Percentiles rank a stretch among this genome's conserved stretches.
Evolutionary conservation across 345 rosid genomes (phyloP).

Genomic region (Lagerstroemia speciosa): DNA sequence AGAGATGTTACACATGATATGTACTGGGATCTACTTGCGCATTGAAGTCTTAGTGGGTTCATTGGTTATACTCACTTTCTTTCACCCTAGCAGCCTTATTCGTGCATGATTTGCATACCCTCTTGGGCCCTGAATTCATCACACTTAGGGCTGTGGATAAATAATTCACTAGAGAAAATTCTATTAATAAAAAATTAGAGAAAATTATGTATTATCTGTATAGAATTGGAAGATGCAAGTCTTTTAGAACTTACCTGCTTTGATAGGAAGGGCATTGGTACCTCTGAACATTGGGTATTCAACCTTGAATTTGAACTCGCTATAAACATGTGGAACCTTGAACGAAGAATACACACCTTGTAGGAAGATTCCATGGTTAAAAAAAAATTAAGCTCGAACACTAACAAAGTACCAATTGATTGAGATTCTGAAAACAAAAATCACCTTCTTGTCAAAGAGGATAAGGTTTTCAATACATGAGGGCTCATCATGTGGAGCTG

Average conservation of each 20-base stretch:
- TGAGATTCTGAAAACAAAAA: slow-evolving; percentile 3
- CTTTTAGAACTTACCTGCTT: slow-evolving; percentile 39
- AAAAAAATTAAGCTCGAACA: neutral
- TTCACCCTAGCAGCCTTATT: too few relatives aligned
- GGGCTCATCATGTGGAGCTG: slow-evolving; percentile 90
- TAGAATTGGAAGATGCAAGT: neutral
- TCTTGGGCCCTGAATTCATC: too few relatives aligned
- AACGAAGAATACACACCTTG: slow-evolving; percentile 63
- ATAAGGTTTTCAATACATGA: slow-evolving; percentile 59
- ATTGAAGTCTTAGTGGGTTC: too few relatives aligned
- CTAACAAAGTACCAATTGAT: neutral
- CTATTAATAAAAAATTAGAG: too few relatives aligned
- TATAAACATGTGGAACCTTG: slow-evolving; percentile 76
- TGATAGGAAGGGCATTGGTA: slow-evolving; percentile 47
- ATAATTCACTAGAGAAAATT: too few relatives aligned
- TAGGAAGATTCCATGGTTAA: slow-evolving; percentile 15
- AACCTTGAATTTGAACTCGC: slow-evolving; percentile 74
- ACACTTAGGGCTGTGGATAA: too few relatives aligned
- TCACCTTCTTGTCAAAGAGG: slow-evolving; percentile 46
- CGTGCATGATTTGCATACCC: too few relatives aligned
- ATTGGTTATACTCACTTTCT: too few relatives aligned
- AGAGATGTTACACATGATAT: too few relatives aligned
- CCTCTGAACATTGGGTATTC: slow-evolving; percentile 63
- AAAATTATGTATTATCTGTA: neutral
- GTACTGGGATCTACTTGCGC: too few relatives aligned